These are phyloP conservation scores for Candida cerambycidarum DNA, from an alignment of 805 yeast genomes.

Conservation along the genomic window DNA sequence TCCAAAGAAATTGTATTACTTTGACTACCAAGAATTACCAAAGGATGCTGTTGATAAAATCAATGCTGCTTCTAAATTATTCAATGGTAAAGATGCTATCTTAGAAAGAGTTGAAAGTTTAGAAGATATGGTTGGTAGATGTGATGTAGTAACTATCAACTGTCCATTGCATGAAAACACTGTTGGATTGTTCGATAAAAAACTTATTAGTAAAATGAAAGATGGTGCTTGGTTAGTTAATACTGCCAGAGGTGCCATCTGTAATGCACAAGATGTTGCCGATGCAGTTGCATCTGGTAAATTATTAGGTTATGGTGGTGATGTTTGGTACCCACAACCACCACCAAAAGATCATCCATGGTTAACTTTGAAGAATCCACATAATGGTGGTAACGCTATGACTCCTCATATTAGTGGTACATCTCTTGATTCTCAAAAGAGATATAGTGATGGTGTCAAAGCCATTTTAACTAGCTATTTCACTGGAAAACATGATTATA, in stretches of 20 bases:
- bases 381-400: slow-evolving; percentile 81
- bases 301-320: slow-evolving; percentile 79
- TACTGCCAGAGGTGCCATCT: slow-evolving; percentile 82
- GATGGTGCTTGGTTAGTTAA: slow-evolving; percentile 72
- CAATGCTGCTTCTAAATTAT: slow-evolving; percentile 34
- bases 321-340: slow-evolving; percentile 85
- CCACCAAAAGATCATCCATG: slow-evolving; percentile 78
- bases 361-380: slow-evolving; percentile 65
- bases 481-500: slow-evolving; percentile 61
- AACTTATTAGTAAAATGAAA: slow-evolving; percentile 65
- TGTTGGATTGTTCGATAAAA: slow-evolving; percentile 64
- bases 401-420: slow-evolving; percentile 82
- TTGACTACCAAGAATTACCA: slow-evolving; percentile 70
- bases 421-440: slow-evolving; percentile 73
- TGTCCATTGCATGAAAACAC: slow-evolving; percentile 75
- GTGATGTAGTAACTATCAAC: slow-evolving; percentile 76
- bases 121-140: slow-evolving; percentile 63
- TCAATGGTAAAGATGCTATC: slow-evolving; percentile 51
- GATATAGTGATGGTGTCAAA: slow-evolving; percentile 72
- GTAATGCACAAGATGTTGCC: slow-evolving; percentile 71
- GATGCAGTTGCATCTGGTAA: slow-evolving; percentile 70
- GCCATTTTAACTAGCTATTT: slow-evolving; percentile 64
- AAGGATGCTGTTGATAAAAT: slow-evolving; percentile 45
- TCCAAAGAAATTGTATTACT: slow-evolving; percentile 71
- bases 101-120: slow-evolving; percentile 58